A percentile compares a stretch with the other conserved stretches of the same genome.
These are phyloP conservation scores for Penicillium sp. DNA, from an alignment of 2,329 filamentous ascomycete species.

Conservation along the genomic window DNA sequence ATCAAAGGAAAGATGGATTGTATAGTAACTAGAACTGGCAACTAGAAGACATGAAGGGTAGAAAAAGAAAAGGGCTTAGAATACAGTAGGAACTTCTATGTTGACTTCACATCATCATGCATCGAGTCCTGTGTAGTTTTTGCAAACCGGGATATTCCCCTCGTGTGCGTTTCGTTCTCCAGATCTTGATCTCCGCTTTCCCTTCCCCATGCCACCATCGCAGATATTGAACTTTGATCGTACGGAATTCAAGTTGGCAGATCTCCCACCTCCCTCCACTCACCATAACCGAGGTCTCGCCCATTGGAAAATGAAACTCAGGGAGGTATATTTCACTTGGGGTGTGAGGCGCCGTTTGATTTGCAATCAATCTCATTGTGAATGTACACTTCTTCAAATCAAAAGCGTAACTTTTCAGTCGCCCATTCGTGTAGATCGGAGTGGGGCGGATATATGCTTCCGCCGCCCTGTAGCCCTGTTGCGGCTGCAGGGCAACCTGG, in stretches of 20 bases:
- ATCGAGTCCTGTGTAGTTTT: not conserved
- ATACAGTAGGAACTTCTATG: too few species aligned
- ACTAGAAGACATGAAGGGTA: too few species aligned
- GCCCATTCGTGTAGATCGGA: slow-evolving; percentile 71
- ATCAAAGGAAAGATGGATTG: too few species aligned
- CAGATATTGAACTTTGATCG: slow-evolving; percentile 69
- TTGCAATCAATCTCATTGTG: slow-evolving; percentile 65
- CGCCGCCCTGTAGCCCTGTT: slow-evolving; percentile 77
- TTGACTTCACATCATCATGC: not conserved
- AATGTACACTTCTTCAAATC: slow-evolving; percentile 79
- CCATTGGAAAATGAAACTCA: slow-evolving; percentile 84
- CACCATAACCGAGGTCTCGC: slow-evolving; percentile 68
- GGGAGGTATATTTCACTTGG: slow-evolving; percentile 85
- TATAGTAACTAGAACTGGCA: too few species aligned
- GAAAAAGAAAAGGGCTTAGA: too few species aligned
- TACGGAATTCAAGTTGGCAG: slow-evolving; percentile 67
- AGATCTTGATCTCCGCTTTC: slow-evolving; percentile 71
- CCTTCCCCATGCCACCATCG: slow-evolving; percentile 93
- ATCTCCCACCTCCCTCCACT: slow-evolving; percentile 90
- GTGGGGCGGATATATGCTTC: slow-evolving; percentile 90
- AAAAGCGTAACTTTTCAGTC: slow-evolving; percentile 70
- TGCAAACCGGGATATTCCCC: not conserved
- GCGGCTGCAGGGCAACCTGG: slow-evolving; percentile 55
- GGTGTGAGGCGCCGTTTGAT: slow-evolving; percentile 55
- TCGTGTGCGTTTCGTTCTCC: not conserved